A percentile compares a stretch with the other conserved stretches of the same genome.
phyloP scores from a whole-genome alignment of 352 stramenopile species.

The Peronospora belbahrii region DNA sequence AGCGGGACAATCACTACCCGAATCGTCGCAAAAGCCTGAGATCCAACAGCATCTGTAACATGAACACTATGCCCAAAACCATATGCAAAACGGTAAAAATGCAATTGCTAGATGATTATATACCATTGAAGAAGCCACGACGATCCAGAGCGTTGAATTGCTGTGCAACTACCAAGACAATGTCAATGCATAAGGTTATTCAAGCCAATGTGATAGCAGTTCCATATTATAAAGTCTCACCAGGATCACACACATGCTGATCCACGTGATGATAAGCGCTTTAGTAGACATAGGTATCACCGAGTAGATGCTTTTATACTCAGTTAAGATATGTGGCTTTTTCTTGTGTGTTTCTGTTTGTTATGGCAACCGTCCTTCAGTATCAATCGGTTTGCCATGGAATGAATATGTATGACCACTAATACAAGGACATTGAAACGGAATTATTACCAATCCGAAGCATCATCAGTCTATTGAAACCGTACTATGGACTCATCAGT shows the following conservation, averaged over 20 bases:
- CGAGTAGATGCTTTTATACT: background rate
- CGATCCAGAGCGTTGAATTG: slow-evolving; percentile 54
- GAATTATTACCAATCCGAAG: background rate
- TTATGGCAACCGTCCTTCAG: no score
- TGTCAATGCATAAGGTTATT: slow-evolving; percentile 6
- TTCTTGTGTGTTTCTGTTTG: slow-evolving; percentile 19
- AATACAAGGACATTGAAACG: background rate
- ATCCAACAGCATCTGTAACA: background rate
- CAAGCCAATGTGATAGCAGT: background rate
- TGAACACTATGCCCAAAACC: background rate
- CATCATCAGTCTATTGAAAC: no score
- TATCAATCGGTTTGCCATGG: background rate
- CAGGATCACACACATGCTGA: slow-evolving; percentile 56
- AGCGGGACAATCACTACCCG: slow-evolving; percentile 39
- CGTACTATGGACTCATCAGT: no score
- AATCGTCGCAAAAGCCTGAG: slow-evolving; percentile 38
- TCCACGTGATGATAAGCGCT: slow-evolving; percentile 49
- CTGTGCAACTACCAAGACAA: slow-evolving; percentile 34
- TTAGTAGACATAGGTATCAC: slow-evolving; percentile 39
- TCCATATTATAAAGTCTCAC: slow-evolving; percentile 24
- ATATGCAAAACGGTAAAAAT: no score
- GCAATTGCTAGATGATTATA: background rate
- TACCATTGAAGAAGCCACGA: slow-evolving; percentile 54
- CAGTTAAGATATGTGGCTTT: background rate
- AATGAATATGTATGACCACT: background rate